Conservation (phyloP, 805 yeast species). For the Cyberlindnera subsufficiens region DNA sequence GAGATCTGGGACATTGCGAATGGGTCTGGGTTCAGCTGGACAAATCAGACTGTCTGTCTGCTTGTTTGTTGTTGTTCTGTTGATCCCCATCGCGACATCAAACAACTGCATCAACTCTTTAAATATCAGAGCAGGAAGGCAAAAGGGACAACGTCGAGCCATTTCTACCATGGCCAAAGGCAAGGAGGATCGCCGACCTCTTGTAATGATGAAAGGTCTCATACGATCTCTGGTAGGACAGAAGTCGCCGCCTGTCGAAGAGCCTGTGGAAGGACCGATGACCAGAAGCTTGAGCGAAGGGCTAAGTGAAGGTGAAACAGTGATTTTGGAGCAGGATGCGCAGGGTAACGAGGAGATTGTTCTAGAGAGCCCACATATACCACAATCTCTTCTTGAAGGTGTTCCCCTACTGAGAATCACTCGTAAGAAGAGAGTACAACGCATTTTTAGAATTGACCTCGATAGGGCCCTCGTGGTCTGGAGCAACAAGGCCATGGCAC, state of each 20-base stretch:
- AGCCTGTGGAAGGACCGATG: background rate
- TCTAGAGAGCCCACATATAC: slow-evolving; percentile 32
- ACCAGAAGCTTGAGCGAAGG: slow-evolving; percentile 2
- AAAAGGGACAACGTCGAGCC: no score
- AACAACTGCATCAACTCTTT: no score
- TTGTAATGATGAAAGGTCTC: no score
- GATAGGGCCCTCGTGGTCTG: slow-evolving; percentile 50
- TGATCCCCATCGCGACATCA: no score
- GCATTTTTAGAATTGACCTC: slow-evolving; percentile 51
- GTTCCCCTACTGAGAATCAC: slow-evolving; percentile 63
- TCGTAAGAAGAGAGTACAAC: slow-evolving; percentile 57
- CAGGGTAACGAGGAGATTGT: slow-evolving; percentile 6
- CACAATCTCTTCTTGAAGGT: slow-evolving; percentile 49
- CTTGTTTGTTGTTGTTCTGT: no score
- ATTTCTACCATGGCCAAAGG: no score
- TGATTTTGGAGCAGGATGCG: slow-evolving; percentile 5
- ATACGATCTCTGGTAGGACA: no score
- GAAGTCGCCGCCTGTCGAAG: background rate
- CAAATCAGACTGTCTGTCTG: no score
- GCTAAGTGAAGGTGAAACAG: background rate
- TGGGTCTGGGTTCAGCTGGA: background rate
- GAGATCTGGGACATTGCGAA: slow-evolving; percentile 11
- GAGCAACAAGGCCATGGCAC: slow-evolving; percentile 42
- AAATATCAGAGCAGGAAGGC: no score
- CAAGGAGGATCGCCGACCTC: no score